These are phyloP conservation scores for Odonthalia washingtoniensis DNA, from an alignment of 31 red algal species.

Conservation along the genomic window DNA sequence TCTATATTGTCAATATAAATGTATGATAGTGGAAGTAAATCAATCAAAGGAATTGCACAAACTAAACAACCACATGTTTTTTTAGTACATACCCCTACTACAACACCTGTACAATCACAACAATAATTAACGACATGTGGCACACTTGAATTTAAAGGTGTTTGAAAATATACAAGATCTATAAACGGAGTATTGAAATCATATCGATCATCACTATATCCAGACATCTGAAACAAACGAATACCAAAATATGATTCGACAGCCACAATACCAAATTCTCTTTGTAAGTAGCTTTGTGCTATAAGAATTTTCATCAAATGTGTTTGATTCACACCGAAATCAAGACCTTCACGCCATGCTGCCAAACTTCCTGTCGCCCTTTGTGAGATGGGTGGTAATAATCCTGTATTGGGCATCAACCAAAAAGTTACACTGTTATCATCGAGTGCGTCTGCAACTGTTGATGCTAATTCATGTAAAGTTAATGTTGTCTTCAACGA, in stretches of 20 bases:
- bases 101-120: slow-evolving; percentile 63
- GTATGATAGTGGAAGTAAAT: slow-evolving; percentile 39
- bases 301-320: slow-evolving; percentile 48
- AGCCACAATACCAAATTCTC: slow-evolving; percentile 48
- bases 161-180: slow-evolving; percentile 58
- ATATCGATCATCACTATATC: slow-evolving; percentile 47
- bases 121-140: slow-evolving; percentile 51
- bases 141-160: not conserved
- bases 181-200: slow-evolving; percentile 71
- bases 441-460: slow-evolving; percentile 60
- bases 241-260: slow-evolving; percentile 76
- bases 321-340: slow-evolving; percentile 51
- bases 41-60: slow-evolving; percentile 32
- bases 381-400: slow-evolving; percentile 20
- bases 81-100: slow-evolving; percentile 53
- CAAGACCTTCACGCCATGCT: slow-evolving; percentile 66
- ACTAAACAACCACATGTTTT: slow-evolving; percentile 66
- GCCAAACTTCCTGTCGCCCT: slow-evolving; percentile 29
- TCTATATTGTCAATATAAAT: slow-evolving; percentile 50
- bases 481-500: too few species aligned
- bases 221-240: slow-evolving; percentile 36
- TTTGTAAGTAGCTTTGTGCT: slow-evolving; percentile 43
- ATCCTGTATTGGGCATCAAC: slow-evolving; percentile 58
- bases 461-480: slow-evolving; percentile 28
- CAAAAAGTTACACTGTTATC: slow-evolving; percentile 58